A percentile compares a stretch with the other conserved stretches of the same genome.
Evolutionary conservation across 176 grass and related monocot species (phyloP).

Genomic region (Oryza officinalis): DNA sequence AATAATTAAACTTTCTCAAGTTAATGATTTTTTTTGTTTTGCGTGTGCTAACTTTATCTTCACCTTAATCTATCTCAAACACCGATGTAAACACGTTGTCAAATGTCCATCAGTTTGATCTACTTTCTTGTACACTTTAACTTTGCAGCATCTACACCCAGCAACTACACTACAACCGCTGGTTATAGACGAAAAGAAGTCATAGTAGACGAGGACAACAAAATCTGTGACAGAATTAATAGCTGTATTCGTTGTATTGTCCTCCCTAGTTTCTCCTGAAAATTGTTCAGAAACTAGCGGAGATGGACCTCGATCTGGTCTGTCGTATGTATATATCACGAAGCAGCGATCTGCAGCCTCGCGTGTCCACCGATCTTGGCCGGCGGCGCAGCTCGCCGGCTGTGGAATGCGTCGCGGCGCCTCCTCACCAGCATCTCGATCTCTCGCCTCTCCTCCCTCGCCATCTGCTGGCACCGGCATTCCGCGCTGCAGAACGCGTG

Average conservation of each 20-base stretch:
- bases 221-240: not conserved
- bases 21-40: too few relatives aligned
- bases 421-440: constrained; percentile 43
- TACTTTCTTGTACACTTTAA: not conserved
- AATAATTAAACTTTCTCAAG: too few relatives aligned
- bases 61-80: too few relatives aligned
- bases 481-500: constrained; percentile 59
- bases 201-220: not conserved
- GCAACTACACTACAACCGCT: not conserved
- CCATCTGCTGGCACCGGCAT: constrained; percentile 60
- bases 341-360: constrained; percentile 39
- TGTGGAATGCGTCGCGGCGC: constrained; percentile 45
- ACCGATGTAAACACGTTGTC: not conserved
- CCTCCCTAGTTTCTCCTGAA: not conserved
- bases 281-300: not conserved
- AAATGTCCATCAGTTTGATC: not conserved
- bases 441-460: constrained; percentile 57
- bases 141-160: not conserved
- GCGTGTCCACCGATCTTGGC: constrained; percentile 18
- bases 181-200: not conserved
- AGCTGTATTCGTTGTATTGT: not conserved
- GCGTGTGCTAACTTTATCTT: too few relatives aligned
- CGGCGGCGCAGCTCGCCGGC: constrained; percentile 22
- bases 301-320: not conserved
- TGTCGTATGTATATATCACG: not conserved